A percentile compares a stretch with the other conserved stretches of the same genome.
These are phyloP conservation scores for Colletotrichum tropicale DNA, from an alignment of 2,329 filamentous ascomycete species.

Conservation along the genomic window DNA sequence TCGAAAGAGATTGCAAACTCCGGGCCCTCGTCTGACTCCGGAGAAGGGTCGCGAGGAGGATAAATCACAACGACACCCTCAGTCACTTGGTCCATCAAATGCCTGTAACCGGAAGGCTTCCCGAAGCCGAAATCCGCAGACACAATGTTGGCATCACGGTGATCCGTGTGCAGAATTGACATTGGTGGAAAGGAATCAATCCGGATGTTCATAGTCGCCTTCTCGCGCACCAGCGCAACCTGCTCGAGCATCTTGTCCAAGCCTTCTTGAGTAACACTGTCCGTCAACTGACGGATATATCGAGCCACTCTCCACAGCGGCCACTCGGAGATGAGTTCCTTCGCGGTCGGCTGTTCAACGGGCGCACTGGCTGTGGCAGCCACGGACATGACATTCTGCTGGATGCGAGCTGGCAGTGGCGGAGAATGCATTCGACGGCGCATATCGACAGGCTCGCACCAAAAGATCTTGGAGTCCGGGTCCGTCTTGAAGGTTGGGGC, in stretches of 20 bases:
- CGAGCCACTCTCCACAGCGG: constrained; percentile 37
- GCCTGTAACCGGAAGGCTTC: constrained; percentile 33
- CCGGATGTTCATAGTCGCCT: constrained; percentile 34
- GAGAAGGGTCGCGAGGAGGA: constrained; percentile 27
- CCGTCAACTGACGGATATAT: constrained; percentile 41
- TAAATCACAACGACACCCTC: constrained; percentile 33
- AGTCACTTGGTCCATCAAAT: constrained; percentile 32
- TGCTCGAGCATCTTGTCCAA: constrained; percentile 32
- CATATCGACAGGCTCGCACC: constrained; percentile 45
- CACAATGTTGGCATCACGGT: constrained; percentile 33
- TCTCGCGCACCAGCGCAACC: constrained; percentile 40
- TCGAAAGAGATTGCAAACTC: constrained; percentile 41
- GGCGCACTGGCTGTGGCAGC: constrained; percentile 25
- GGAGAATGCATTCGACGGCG: constrained; percentile 30
- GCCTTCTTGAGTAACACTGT: constrained; percentile 36
- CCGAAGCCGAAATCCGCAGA: constrained; percentile 40
- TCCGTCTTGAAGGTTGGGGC: constrained; percentile 35
- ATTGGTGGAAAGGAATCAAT: constrained; percentile 40
- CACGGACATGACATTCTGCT: constrained; percentile 38
- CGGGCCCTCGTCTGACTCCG: constrained; percentile 36
- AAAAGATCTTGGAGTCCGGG: constrained; percentile 29
- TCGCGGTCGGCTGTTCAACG: constrained; percentile 30
- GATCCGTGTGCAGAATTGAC: constrained; percentile 37
- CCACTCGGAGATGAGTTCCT: constrained; percentile 38
- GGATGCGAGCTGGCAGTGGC: constrained; percentile 30